Evolutionary conservation across 305 asterid species (phyloP).

Genomic region (Caryopteris hybrid): DNA sequence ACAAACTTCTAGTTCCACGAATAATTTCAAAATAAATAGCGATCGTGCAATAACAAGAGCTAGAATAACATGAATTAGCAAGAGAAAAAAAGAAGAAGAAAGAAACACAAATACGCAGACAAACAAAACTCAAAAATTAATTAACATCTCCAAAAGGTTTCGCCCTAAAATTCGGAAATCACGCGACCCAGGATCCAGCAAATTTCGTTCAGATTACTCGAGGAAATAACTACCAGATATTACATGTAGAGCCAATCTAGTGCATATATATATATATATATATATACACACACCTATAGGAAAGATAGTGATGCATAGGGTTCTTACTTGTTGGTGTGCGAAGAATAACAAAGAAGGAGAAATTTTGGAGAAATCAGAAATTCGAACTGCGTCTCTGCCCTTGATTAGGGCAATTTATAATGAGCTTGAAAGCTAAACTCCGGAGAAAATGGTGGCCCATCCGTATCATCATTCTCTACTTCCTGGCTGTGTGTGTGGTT

Average conservation of each 20-base stretch:
- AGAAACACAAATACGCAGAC: background rate
- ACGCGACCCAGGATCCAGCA: background rate
- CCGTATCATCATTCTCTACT: background rate
- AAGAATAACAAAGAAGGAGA: background rate
- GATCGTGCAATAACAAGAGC: background rate
- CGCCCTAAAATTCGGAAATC: background rate
- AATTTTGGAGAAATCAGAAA: background rate
- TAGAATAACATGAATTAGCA: background rate
- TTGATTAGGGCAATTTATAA: background rate
- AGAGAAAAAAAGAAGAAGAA: background rate
- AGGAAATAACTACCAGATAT: background rate
- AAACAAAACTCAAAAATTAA: background rate
- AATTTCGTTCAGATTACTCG: background rate
- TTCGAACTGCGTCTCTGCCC: background rate
- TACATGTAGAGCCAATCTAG: background rate
- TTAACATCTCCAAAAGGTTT: background rate
- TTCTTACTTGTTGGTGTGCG: slow-evolving; percentile 1
- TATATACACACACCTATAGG: too few species aligned
- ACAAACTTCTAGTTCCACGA: background rate
- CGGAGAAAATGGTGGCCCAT: slow-evolving; percentile 3
- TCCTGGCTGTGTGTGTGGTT: background rate
- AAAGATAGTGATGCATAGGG: background rate
- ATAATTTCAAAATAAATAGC: background rate
- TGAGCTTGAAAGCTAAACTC: background rate
- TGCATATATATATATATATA: too few species aligned